phyloP scores from a whole-genome alignment of 140 eudicot genomes.

The Bidens hawaiensis region DNA sequence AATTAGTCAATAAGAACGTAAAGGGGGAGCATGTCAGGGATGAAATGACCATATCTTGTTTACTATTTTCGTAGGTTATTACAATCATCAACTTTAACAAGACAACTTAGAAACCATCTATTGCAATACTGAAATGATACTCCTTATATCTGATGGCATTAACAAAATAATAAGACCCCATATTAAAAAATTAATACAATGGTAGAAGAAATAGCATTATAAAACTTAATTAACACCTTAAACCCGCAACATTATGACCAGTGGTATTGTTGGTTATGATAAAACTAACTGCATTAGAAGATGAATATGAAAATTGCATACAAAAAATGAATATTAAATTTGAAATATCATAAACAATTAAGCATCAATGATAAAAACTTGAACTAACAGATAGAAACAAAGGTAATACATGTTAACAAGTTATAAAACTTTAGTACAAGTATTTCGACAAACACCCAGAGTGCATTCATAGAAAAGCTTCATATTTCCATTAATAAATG shows the following conservation, averaged over 20 bases:
- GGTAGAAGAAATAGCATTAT: not conserved
- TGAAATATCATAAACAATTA: not conserved
- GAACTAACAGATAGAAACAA: not conserved
- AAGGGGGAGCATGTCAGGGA: not conserved
- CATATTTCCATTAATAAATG: too few relatives aligned
- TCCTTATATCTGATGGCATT: slow-evolving; percentile 62
- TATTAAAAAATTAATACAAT: not conserved
- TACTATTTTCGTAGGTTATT: slow-evolving; percentile 52
- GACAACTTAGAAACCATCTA: slow-evolving; percentile 81
- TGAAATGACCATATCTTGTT: slow-evolving; percentile 38
- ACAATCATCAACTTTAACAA: slow-evolving; percentile 76
- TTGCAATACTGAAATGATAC: slow-evolving; percentile 84
- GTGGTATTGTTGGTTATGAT: too few relatives aligned
- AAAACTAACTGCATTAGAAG: slow-evolving; percentile 50
- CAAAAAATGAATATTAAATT: not conserved
- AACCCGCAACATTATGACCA: slow-evolving; percentile 68
- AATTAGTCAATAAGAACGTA: not conserved
- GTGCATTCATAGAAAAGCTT: slow-evolving; percentile 10
- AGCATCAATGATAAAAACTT: not conserved
- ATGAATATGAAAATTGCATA: too few relatives aligned
- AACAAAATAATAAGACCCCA: not conserved
- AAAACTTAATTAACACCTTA: slow-evolving; percentile 57
- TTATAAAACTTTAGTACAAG: not conserved
- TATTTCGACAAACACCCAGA: slow-evolving; percentile 12
- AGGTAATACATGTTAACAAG: not conserved